Percentiles rank a stretch among this genome's conserved stretches.
Conservation (phyloP, 1,284 basidiomycete species). For the Malassezia dermatis region DNA sequence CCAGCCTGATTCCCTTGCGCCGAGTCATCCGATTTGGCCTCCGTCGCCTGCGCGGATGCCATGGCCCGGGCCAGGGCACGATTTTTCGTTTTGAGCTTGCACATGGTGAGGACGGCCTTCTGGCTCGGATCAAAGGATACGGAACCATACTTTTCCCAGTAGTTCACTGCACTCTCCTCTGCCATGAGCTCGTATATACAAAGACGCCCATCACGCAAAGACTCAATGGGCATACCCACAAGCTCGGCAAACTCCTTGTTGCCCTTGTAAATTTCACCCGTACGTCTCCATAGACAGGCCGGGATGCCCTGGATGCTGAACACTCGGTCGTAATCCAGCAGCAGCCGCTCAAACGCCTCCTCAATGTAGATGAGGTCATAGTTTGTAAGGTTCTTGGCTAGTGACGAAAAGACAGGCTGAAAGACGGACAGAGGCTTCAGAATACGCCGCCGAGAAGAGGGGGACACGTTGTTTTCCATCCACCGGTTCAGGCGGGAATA, state of each 20-base stretch:
- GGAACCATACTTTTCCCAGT: conserved; percentile 61
- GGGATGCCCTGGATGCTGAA: conserved; percentile 71
- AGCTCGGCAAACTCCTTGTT: conserved; percentile 87
- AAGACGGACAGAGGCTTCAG: conserved; percentile 77
- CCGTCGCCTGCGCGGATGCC: neutral
- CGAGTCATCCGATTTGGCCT: conserved; percentile 1
- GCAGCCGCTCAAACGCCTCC: conserved; percentile 85
- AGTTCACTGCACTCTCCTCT: conserved; percentile 80
- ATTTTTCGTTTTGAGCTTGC: conserved; percentile 56
- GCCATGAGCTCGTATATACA: conserved; percentile 82
- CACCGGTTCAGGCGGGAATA: conserved; percentile 52
- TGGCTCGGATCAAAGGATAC: conserved; percentile 62
- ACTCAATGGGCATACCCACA: conserved; percentile 68
- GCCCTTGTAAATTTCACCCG: conserved; percentile 95
- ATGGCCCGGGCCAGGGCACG: conserved; percentile 17
- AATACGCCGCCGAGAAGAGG: conserved; percentile 69
- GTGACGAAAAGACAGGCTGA: conserved; percentile 67
- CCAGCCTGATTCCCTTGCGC: neutral
- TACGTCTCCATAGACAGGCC: conserved; percentile 88
- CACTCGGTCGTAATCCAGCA: conserved; percentile 90
- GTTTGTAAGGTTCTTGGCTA: conserved; percentile 77
- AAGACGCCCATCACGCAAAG: conserved; percentile 73
- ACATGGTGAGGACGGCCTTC: conserved; percentile 85
- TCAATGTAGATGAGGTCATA: conserved; percentile 79
- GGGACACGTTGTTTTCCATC: conserved; percentile 70